A percentile compares a stretch with the other conserved stretches of the same genome.
These are phyloP conservation scores for Trichoderma cornu-damae DNA, from an alignment of 2,329 filamentous ascomycete genomes.

Conservation along the genomic window DNA sequence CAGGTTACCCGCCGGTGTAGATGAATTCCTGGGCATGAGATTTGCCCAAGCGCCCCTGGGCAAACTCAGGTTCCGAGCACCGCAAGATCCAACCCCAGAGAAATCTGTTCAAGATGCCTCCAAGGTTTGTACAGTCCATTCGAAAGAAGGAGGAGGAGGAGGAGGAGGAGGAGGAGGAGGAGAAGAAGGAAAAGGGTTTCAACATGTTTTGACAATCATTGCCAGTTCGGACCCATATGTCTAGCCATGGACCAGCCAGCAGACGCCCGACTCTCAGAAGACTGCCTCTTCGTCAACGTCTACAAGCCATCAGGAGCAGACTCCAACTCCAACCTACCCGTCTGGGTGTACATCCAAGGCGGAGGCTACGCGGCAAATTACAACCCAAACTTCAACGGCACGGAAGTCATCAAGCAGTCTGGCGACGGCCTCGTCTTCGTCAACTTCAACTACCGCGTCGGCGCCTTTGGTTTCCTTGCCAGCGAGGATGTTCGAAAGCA, in stretches of 20 bases:
- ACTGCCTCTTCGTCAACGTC: slow-evolving; percentile 46
- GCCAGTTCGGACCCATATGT: slow-evolving; percentile 43
- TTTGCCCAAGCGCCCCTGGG: slow-evolving; percentile 49
- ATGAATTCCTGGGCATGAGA: slow-evolving; percentile 45
- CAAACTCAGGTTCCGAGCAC: slow-evolving; percentile 47
- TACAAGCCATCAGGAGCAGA: slow-evolving; percentile 39
- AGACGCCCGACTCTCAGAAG: slow-evolving; percentile 31
- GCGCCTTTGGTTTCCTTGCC: slow-evolving; percentile 57
- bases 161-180: too few species aligned
- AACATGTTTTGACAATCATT: neutral
- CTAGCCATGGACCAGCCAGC: slow-evolving; percentile 32
- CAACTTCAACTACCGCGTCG: slow-evolving; percentile 60
- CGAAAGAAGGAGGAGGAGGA: too few species aligned
- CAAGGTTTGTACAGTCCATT: slow-evolving; percentile 26
- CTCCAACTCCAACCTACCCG: slow-evolving; percentile 31
- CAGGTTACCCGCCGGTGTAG: slow-evolving; percentile 36
- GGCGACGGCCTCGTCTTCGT: slow-evolving; percentile 48
- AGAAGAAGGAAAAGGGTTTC: too few species aligned
- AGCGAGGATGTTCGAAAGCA: slow-evolving; percentile 49
- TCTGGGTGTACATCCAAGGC: slow-evolving; percentile 41
- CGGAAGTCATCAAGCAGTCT: slow-evolving; percentile 41
- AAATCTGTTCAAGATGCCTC: slow-evolving; percentile 34
- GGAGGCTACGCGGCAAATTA: slow-evolving; percentile 44
- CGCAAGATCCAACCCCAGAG: slow-evolving; percentile 38
- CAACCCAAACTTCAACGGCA: slow-evolving; percentile 51